Conservation (phyloP, 164 flowering plant species). For the Chimonanthus praecox region DNA sequence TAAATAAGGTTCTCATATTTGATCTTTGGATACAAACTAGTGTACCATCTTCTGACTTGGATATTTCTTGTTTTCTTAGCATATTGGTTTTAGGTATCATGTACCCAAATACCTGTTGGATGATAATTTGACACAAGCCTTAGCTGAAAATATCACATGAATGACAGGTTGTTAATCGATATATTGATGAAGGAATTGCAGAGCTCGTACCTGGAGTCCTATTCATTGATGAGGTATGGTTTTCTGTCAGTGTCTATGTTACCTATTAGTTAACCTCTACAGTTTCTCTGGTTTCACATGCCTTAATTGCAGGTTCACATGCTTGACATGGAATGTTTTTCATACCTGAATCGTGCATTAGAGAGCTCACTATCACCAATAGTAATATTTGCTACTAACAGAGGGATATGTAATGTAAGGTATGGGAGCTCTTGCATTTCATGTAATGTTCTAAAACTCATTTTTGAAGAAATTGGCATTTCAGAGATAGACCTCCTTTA, state of each 20-base stretch:
- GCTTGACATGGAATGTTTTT: constrained; percentile 98
- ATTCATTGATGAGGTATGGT: constrained; percentile 69
- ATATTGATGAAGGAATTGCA: constrained; percentile 89
- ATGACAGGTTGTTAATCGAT: constrained; percentile 84
- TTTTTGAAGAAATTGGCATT: not conserved
- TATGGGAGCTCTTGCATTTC: constrained; percentile 14
- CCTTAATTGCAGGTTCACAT: constrained; percentile 74
- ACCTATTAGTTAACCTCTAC: not conserved
- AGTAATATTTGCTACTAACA: constrained; percentile 91
- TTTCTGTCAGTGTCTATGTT: constrained; percentile 7
- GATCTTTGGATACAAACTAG: not conserved
- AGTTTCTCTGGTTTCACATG: constrained; percentile 13
- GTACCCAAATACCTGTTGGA: not conserved
- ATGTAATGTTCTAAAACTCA: not conserved
- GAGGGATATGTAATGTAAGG: constrained; percentile 94
- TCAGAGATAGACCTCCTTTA: not conserved
- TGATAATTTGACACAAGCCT: not conserved
- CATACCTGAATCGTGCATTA: constrained; percentile 86
- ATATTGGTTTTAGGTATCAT: not conserved
- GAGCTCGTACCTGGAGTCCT: constrained; percentile 99
- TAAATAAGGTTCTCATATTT: constrained; percentile 73
- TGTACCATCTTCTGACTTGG: not conserved
- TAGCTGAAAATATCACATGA: not conserved
- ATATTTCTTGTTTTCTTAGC: not conserved
- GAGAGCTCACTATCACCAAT: constrained; percentile 93